Percentiles rank a stretch among this genome's conserved stretches.
Conservation (phyloP, 768 basidiomycete species). For the Panaeolus papilionaceus region DNA sequence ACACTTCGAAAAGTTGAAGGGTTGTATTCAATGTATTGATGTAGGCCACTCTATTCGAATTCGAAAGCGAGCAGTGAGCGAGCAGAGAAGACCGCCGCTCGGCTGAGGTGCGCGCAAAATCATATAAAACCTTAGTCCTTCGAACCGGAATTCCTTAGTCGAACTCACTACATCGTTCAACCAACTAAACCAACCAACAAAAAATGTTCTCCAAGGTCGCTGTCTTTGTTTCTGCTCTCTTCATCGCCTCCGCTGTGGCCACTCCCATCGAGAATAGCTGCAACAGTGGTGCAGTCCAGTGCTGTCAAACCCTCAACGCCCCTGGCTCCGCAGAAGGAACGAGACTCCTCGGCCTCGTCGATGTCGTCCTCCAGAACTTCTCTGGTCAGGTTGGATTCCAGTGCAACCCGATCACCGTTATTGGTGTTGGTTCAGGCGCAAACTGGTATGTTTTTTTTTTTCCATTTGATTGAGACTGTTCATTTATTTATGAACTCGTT, state of each 20-base stretch:
- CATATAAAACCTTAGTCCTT: not conserved
- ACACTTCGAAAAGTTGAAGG: too few relatives aligned
- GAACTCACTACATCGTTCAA: slow-evolving; percentile 5
- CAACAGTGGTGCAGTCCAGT: not conserved
- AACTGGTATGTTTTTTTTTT: not conserved
- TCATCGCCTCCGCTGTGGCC: not conserved
- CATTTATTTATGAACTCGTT: too few relatives aligned
- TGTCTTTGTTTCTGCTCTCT: slow-evolving; percentile 19
- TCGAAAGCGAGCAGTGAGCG: not conserved
- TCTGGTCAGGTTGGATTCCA: slow-evolving; percentile 22
- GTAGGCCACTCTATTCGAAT: too few relatives aligned
- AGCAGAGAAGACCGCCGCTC: not conserved
- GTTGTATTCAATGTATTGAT: too few relatives aligned
- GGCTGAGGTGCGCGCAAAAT: not conserved
- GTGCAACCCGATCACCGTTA: slow-evolving; percentile 20
- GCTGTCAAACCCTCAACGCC: not conserved
- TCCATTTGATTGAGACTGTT: too few relatives aligned
- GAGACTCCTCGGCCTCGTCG: slow-evolving; percentile 16
- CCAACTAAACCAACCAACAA: slow-evolving; percentile 1
- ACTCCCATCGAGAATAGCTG: slow-evolving; percentile 4
- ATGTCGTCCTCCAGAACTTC: slow-evolving; percentile 10
- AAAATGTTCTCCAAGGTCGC: slow-evolving; percentile 26
- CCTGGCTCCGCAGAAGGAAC: not conserved
- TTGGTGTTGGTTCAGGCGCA: slow-evolving; percentile 16
- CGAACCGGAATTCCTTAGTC: slow-evolving; percentile 11